A percentile compares a stretch with the other conserved stretches of the same genome.
Conservation (phyloP, 352 stramenopile species). For the Heterotrichella gracilis region DNA sequence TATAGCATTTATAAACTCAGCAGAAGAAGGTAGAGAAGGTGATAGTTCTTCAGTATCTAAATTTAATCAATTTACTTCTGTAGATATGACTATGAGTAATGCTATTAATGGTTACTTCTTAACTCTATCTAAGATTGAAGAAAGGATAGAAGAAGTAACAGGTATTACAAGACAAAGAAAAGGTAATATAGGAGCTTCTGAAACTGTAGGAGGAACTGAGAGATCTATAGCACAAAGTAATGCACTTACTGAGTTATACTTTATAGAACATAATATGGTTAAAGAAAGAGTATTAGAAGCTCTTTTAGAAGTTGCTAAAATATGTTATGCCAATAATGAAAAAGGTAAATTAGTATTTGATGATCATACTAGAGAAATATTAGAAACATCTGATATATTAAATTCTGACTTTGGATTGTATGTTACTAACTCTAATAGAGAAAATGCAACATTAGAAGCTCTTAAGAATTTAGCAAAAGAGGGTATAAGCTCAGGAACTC, state of each 20-base stretch:
- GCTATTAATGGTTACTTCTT: background rate
- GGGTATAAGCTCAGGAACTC: conserved; percentile 9
- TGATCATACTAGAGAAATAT: conserved; percentile 3
- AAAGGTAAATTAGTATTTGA: background rate
- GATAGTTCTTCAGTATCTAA: background rate
- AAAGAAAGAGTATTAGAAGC: conserved; percentile 7
- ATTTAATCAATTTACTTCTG: conserved; percentile 11
- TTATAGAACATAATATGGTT: conserved; percentile 11
- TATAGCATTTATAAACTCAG: conserved; percentile 11
- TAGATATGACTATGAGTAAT: conserved; percentile 2
- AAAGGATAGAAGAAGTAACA: background rate
- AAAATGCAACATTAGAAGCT: background rate
- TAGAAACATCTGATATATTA: conserved; percentile 1
- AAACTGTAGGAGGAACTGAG: background rate
- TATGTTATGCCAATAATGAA: background rate
- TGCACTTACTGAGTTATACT: conserved; percentile 7
- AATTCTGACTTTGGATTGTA: conserved; percentile 1
- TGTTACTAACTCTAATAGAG: conserved; percentile 10
- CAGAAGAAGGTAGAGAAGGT: conserved; percentile 9
- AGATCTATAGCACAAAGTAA: background rate
- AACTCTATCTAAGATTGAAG: background rate
- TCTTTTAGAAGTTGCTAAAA: conserved; percentile 10
- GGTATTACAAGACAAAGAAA: conserved; percentile 8
- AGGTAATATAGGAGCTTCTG: background rate
- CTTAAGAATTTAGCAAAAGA: conserved; percentile 12